Conservation (phyloP, 441 rosid species). For the Manihot esculenta region DNA sequence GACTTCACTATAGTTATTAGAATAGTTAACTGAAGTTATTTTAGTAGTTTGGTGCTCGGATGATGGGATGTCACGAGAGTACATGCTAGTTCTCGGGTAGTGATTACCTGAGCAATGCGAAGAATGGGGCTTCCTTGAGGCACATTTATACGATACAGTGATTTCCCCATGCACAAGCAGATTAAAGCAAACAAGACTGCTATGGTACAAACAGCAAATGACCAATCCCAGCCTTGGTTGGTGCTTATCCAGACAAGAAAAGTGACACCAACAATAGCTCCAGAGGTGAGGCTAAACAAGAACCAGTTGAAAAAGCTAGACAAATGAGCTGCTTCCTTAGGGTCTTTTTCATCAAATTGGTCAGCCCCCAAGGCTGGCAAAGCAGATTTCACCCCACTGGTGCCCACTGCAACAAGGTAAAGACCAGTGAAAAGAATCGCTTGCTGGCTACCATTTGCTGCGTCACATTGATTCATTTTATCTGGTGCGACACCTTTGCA, state of each 20-base stretch:
- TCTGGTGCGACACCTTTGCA: constrained; percentile 41
- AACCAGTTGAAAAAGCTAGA: constrained; percentile 72
- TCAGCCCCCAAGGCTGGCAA: constrained; percentile 63
- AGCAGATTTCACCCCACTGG: constrained; percentile 55
- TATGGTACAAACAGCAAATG: constrained; percentile 37
- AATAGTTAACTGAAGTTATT: too few relatives aligned
- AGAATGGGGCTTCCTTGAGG: constrained; percentile 53
- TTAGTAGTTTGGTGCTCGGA: too few relatives aligned
- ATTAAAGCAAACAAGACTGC: constrained; percentile 39
- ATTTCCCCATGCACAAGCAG: constrained; percentile 45
- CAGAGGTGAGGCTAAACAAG: constrained; percentile 50
- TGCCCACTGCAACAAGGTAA: constrained; percentile 55
- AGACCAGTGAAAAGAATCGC: constrained; percentile 46
- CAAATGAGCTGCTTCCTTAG: constrained; percentile 39
- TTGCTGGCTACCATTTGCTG: constrained; percentile 32
- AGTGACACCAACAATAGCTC: constrained; percentile 53
- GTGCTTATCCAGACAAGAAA: constrained; percentile 52
- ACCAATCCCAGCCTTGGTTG: constrained; percentile 59
- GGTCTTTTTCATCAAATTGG: constrained; percentile 56
- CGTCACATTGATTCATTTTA: constrained; percentile 34
- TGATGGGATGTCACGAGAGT: too few relatives aligned
- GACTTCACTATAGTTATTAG: too few relatives aligned
- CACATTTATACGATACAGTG: constrained; percentile 42
- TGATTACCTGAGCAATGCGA: constrained; percentile 45
- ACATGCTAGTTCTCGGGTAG: neutral